A percentile compares a stretch with the other conserved stretches of the same genome.
phyloP scores from a whole-genome alignment of 192 early-diverging fungal genomes.

The Gryganskiella cystojenkinii region DNA sequence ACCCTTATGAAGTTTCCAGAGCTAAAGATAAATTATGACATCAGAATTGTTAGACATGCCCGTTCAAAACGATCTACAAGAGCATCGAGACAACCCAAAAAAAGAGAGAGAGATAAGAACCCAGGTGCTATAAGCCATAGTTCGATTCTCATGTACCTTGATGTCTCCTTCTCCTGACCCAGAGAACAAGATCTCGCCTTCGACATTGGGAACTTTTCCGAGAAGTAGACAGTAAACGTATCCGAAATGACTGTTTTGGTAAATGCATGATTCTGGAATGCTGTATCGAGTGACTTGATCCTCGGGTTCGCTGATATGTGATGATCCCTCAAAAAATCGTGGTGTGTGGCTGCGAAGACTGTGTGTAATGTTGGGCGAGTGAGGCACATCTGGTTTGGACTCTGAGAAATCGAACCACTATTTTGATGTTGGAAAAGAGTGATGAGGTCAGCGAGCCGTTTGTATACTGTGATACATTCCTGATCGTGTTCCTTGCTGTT shows the following conservation, averaged over 20 bases:
- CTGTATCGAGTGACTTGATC: slow-evolving; percentile 64
- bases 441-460: too few species aligned
- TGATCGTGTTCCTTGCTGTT: too few species aligned
- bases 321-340: slow-evolving; percentile 18
- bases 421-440: too few species aligned
- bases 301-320: slow-evolving; percentile 34
- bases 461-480: too few species aligned
- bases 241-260: slow-evolving; percentile 75
- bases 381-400: slow-evolving; percentile 17
- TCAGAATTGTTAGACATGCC: too few species aligned
- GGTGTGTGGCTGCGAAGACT: slow-evolving; percentile 32
- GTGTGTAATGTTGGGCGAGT: slow-evolving; percentile 42
- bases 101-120: not conserved
- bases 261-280: slow-evolving; percentile 65
- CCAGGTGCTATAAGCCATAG: not conserved
- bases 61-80: not conserved
- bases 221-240: slow-evolving; percentile 75
- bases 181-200: slow-evolving; percentile 64
- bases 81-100: slow-evolving; percentile 2
- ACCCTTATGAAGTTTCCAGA: slow-evolving; percentile 46
- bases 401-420: slow-evolving; percentile 51
- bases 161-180: slow-evolving; percentile 78
- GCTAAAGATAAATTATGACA: not conserved
- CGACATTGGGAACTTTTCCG: slow-evolving; percentile 60
- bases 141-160: slow-evolving; percentile 49